Conservation (phyloP, 73 alveolate genomes). For the Paraurostyla sp. region DNA sequence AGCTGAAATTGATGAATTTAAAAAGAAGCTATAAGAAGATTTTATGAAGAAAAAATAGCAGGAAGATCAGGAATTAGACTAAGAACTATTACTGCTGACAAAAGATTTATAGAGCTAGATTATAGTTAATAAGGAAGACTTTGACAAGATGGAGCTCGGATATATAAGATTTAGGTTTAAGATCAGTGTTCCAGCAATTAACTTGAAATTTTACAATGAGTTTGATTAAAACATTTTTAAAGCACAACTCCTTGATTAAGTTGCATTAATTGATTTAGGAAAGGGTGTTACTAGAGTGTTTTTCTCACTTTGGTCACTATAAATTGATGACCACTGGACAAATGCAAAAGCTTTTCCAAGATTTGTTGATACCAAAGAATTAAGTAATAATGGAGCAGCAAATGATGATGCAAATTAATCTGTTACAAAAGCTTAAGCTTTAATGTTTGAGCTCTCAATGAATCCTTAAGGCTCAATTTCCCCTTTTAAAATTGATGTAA, state of each 20-base stretch:
- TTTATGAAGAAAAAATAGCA: neutral
- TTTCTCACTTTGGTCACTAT: neutral
- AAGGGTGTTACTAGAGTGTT: neutral
- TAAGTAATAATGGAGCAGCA: neutral
- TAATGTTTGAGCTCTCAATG: neutral
- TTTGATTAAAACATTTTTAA: neutral
- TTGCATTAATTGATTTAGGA: neutral
- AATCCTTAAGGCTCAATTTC: neutral
- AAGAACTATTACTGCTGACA: neutral
- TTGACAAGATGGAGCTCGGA: constrained; percentile 46
- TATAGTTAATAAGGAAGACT: constrained; percentile 17
- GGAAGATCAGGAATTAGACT: constrained; percentile 14
- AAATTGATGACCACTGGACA: constrained; percentile 6
- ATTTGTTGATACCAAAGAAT: constrained; percentile 12
- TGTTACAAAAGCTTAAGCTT: neutral
- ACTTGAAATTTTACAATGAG: neutral
- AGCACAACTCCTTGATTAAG: neutral
- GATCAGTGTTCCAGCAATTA: neutral
- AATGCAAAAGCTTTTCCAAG: constrained; percentile 15
- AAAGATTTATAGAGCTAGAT: neutral
- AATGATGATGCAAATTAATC: neutral
- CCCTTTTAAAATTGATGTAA: neutral
- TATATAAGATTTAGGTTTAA: constrained; percentile 22
- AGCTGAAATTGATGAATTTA: constrained; percentile 40
- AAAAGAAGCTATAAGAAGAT: neutral